phyloP scores from a whole-genome alignment of 225 moss, liverwort and hornwort genomes.

The Physcomitrium patens region DNA sequence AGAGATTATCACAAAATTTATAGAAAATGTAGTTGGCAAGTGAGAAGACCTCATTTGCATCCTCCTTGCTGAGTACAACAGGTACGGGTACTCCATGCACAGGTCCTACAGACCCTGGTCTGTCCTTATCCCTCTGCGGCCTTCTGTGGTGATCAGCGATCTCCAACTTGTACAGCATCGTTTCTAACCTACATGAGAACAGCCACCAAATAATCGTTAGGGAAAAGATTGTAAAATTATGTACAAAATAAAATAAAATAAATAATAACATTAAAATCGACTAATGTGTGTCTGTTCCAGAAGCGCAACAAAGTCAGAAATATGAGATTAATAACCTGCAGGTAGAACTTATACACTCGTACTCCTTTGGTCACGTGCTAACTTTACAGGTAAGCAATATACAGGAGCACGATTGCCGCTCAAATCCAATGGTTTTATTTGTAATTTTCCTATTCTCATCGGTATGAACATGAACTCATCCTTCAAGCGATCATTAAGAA shows the following conservation, averaged over 20 bases:
- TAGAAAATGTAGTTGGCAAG: constrained; percentile 7
- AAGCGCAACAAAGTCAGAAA: constrained; percentile 3
- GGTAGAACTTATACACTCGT: background rate
- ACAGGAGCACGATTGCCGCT: background rate
- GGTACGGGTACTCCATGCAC: constrained; percentile 58
- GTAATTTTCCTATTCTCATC: background rate
- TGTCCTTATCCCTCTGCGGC: constrained; percentile 61
- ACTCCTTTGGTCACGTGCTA: background rate
- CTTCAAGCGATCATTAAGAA: background rate
- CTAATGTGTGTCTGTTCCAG: background rate
- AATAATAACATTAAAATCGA: background rate
- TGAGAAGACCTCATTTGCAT: constrained; percentile 59
- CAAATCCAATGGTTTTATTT: background rate
- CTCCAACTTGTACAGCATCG: constrained; percentile 86
- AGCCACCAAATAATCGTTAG: constrained; percentile 17
- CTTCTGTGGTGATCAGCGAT: constrained; percentile 65
- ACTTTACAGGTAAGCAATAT: background rate
- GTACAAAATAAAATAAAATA: too few species aligned
- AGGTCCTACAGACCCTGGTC: constrained; percentile 34
- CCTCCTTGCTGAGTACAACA: constrained; percentile 59
- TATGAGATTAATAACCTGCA: background rate
- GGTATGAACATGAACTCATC: background rate
- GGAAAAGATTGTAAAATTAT: background rate
- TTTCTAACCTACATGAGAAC: constrained; percentile 68
- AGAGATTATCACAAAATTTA: background rate